Evolutionary conservation across 169 alveolate genomes (phyloP), one percentile per base, ranked within the genome.

Genomic region (Plasmodium vivax): DNA sequence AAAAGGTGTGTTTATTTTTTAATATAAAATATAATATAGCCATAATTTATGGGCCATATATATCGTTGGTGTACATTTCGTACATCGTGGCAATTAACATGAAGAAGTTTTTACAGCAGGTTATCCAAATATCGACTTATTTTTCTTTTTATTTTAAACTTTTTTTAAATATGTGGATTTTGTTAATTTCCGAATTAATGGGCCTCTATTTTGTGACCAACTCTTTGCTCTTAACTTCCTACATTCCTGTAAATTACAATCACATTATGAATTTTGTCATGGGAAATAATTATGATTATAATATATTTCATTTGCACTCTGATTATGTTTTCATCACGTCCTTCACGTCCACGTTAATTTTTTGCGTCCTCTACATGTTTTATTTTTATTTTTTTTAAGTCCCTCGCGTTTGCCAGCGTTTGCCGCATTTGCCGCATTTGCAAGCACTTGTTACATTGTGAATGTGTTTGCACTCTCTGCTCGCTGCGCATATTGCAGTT

Each of bases 11-110:
- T 41, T 75, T 87, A 87, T 87, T 87, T 87, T 87, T 87, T 71
- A 87, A 87, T 56, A 77, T 87, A 14, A 87, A 77, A 87, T 74
- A 87, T 87, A 87, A 87, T 56, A 43, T 77, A n/a, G 84, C 93
- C 23, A 87, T 87, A 47, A 87, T 87, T 34, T 87, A 87, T 87
- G 93, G 87, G 68, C 93, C 93, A 62, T 87, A 87, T 77, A 87
- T 87, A 51, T 87, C 93, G 14, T 87, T 87, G 77, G 36, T 71
- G 62, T 87, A 87, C 72, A 75, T 87, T 47, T 87, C 93, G 16
- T 87, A 87, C 68, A 87, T 87, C 19, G 93, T 87, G 19, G 93
- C 93, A 34, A 87, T 87, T 5, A 87, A 87, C 81, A 87, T 87
- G 93, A 87, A 87, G 45, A 87, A 87, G 27, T 87, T 87, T 87